Conservation (phyloP, 2,329 filamentous ascomycete genomes). For the Ophiostoma australiae region DNA sequence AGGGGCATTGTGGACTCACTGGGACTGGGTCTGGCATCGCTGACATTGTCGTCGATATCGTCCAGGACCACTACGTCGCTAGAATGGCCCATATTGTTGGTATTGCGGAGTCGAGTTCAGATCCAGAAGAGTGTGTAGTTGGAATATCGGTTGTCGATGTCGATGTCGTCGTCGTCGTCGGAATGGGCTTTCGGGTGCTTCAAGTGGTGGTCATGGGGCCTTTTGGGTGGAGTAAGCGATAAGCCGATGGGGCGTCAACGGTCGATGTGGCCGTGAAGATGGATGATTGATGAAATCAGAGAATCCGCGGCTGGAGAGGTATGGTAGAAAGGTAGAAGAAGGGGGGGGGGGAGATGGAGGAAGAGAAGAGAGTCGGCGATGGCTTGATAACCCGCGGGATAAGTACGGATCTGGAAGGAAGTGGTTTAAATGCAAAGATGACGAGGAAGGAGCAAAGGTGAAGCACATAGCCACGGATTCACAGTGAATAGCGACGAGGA, state of each 20-base stretch:
- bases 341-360: neutral
- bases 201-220: neutral
- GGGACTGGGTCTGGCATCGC: neutral
- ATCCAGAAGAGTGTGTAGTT: neutral
- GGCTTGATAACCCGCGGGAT: neutral
- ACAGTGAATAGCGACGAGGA: slow-evolving; percentile 14
- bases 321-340: neutral
- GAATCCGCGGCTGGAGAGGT: neutral
- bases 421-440: neutral
- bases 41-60: neutral
- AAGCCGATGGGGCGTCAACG: neutral
- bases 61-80: neutral
- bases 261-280: neutral
- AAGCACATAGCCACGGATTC: slow-evolving; percentile 1
- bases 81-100: neutral
- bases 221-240: slow-evolving; percentile 6
- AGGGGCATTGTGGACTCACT: neutral
- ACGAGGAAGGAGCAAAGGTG: slow-evolving; percentile 9
- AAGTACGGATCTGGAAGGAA: neutral
- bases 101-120: neutral
- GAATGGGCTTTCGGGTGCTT: neutral
- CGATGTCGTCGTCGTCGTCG: neutral
- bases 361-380: neutral
- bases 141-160: neutral
- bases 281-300: neutral